These are phyloP conservation scores for Exserohilum rostratum DNA, from an alignment of 2,329 filamentous ascomycete species.

Conservation along the genomic window DNA sequence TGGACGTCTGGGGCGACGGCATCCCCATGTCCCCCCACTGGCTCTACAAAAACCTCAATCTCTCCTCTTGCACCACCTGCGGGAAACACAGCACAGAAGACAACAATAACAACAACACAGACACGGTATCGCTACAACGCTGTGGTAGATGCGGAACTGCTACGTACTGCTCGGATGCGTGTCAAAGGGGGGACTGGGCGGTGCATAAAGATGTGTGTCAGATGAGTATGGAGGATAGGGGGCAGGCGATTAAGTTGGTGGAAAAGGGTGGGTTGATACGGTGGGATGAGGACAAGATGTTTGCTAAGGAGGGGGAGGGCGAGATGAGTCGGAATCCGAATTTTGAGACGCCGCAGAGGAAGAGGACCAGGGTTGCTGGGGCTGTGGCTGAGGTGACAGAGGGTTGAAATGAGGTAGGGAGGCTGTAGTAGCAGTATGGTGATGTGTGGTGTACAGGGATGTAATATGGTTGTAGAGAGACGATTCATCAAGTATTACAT, in stretches of 20 bases:
- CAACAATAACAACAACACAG: too few relatives aligned
- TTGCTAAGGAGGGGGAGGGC: constrained; percentile 15
- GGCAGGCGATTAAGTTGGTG: constrained; percentile 25
- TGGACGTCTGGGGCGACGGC: constrained; percentile 35
- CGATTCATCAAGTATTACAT: too few relatives aligned
- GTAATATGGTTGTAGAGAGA: too few relatives aligned
- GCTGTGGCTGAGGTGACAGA: rapidly evolving
- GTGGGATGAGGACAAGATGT: constrained; percentile 26
- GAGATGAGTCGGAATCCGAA: constrained; percentile 27
- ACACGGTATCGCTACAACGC: constrained; percentile 13
- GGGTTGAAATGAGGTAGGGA: not conserved
- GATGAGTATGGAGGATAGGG: constrained; percentile 29
- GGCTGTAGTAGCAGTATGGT: not conserved
- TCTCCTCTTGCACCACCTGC: constrained; percentile 23
- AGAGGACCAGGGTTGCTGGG: not conserved
- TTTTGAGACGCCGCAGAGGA: constrained; percentile 16
- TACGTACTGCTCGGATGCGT: constrained; percentile 26
- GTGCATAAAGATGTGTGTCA: constrained; percentile 31
- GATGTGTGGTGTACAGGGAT: too few relatives aligned
- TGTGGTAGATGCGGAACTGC: constrained; percentile 32
- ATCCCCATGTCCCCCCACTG: constrained; percentile 32
- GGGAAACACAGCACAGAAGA: not conserved
- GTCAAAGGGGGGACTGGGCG: constrained; percentile 29
- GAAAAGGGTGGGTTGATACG: constrained; percentile 28
- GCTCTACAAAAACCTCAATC: constrained; percentile 21